Evolutionary conservation across 768 basidiomycete genomes (phyloP), one percentile per base, ranked within the genome.

Genomic region (Trichaptum fuscoviolaceum): DNA sequence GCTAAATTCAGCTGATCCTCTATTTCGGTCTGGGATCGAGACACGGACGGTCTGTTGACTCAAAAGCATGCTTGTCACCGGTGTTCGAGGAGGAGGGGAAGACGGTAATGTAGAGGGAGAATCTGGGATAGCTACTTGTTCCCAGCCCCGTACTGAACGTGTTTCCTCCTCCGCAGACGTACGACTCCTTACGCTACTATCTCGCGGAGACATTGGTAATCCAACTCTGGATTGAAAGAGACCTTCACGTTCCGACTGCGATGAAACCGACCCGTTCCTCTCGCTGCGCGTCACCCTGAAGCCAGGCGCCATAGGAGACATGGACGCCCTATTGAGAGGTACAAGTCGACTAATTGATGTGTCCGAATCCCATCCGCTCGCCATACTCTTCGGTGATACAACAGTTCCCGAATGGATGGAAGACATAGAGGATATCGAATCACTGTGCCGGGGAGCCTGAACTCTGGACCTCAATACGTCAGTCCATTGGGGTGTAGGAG

Each of bases 221-320:
- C 59, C 59, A 52, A 20, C 42, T 52, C 42, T 12, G 36, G 70
- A 63, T 26, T 69, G 64, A 2, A 77, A 69, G 18, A 80, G 78
- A 71, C 78, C 80, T 17, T 73, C 75, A 65, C 68, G 67, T 60
- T 82, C 83, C 36, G 82, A 81, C 2, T 83, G 81, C 0, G 82
- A 80, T 7, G 83, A 83, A 75, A 12, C 70, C 68, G 82, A 78
- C 26, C 71, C n/a, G 78, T 77, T 52, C 78, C 78, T 74, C 15
- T 74, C 72, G 12, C 75, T 71, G 66, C 70, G 76, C 34, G 75
- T 73, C 23, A 78, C 73, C 65, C 82, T 79, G 66, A 80, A 84
- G 17, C 75, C 77, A 35, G 85, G 80, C 20, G 90, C 89, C 87
- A 91, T 88, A 3, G 91, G 89, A 4, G 91, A 92, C 5, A 90